Conservation (phyloP, 306 rosid genomes). For the Macrotyloma uniflorum region DNA sequence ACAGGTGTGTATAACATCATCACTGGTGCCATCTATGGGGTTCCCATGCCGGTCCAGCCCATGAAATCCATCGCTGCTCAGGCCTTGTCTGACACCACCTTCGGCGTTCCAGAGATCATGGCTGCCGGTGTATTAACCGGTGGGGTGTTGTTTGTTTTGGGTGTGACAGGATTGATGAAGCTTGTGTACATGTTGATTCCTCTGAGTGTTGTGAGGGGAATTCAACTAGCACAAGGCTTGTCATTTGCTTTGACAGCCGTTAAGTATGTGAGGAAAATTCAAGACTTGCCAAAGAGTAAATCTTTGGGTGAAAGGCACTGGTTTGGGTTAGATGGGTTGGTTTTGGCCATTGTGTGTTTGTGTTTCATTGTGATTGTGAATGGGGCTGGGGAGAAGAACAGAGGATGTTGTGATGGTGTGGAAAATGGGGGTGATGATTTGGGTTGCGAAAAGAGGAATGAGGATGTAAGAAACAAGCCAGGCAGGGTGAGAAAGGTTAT, state of each 20-base stretch:
- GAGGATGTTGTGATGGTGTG: conserved; percentile 20
- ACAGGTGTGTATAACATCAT: conserved; percentile 38
- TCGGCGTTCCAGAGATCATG: conserved; percentile 39
- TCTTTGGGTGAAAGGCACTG: conserved; percentile 31
- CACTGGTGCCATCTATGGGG: conserved; percentile 39
- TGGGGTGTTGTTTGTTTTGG: conserved; percentile 21
- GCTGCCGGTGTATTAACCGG: conserved; percentile 37
- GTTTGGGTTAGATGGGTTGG: conserved; percentile 44
- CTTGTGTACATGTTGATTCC: conserved; percentile 38
- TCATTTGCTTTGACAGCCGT: conserved; percentile 41
- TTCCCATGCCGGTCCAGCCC: conserved; percentile 47
- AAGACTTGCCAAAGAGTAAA: conserved; percentile 39
- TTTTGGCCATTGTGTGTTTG: conserved; percentile 38
- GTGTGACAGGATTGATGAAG: conserved; percentile 37
- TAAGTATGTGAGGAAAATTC: conserved; percentile 32
- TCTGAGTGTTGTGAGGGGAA: conserved; percentile 41
- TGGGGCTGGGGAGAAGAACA: conserved; percentile 38
- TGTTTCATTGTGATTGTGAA: conserved; percentile 39
- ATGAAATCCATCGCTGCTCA: conserved; percentile 41
- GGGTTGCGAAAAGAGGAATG: not conserved
- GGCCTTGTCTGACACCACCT: conserved; percentile 29
- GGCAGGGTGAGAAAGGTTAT: conserved; percentile 28
- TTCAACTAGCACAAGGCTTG: conserved; percentile 43
- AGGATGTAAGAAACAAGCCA: not conserved
- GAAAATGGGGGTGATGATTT: not conserved